Percentiles rank a stretch among this genome's conserved stretches.
phyloP scores from a whole-genome alignment of 2,329 filamentous ascomycete genomes.

The Diaporthe capsici region DNA sequence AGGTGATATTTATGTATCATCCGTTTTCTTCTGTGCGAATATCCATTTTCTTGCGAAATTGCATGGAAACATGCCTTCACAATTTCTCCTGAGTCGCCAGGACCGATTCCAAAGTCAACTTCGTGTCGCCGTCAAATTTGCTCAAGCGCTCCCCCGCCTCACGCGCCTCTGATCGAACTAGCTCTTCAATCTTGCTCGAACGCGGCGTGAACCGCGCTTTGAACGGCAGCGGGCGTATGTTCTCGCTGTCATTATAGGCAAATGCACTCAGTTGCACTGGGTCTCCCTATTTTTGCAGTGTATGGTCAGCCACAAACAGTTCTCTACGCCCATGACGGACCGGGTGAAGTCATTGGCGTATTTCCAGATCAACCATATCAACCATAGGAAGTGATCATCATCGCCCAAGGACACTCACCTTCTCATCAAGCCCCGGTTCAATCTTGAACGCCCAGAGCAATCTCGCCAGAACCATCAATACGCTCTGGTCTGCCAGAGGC shows the following conservation, averaged over 20 bases:
- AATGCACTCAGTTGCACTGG: constrained; percentile 2
- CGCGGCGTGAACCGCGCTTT: constrained; percentile 35
- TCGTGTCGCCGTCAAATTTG: constrained; percentile 21
- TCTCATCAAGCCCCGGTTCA: constrained; percentile 26
- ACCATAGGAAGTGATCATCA: background rate
- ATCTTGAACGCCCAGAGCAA: constrained; percentile 31
- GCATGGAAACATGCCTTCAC: background rate
- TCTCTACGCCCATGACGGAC: background rate
- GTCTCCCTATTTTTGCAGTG: background rate
- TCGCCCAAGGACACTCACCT: constrained; percentile 6
- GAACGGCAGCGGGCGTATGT: background rate
- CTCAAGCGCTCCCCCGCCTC: constrained; percentile 20
- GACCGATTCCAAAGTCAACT: constrained; percentile 23
- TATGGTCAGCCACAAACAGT: background rate
- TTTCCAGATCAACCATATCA: background rate
- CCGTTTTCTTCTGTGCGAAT: too few species aligned
- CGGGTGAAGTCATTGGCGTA: background rate
- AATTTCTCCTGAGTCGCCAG: background rate
- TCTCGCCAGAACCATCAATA: constrained; percentile 26
- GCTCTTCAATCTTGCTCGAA: constrained; percentile 9
- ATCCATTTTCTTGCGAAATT: background rate
- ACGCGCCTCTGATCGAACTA: constrained; percentile 26
- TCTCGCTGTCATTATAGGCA: constrained; percentile 1
- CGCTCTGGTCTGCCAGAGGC: constrained; percentile 31
- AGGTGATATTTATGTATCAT: too few species aligned